Base-by-base conservation (phyloP, 2,329 filamentous ascomycete species). In the Xylariaceae sp. region DNA sequence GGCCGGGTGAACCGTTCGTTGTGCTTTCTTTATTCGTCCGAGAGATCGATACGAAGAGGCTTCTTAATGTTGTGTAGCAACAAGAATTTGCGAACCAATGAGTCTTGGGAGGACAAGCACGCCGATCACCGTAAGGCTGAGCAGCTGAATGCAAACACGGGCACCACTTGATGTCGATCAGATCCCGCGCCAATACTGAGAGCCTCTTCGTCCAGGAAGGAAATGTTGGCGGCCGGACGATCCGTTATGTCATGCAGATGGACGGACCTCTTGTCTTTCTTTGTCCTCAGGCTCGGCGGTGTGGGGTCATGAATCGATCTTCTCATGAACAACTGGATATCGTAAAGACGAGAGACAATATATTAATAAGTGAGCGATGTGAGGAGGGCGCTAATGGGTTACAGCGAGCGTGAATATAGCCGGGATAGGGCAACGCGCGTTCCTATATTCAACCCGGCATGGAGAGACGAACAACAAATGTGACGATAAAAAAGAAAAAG, bases 361-460 rank as follows among this genome's bases (percentile, higher is more conserved):
- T 66, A 68, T 70, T 69, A 64, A 68, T 66, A 64, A 60, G 60
- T 59, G 57, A 61, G 58, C 60, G 59, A 54, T 42, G 60, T 52
- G 59, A 57, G 62, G 61, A 48, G 65, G 52, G 58, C 51, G 62
- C 60, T 40, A 50, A 54, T 61, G 46, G 50, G 60, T 53, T 54
- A 50, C 50, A 48, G 49, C 52, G 47, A 29, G 44, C 44, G 59
- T 58, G 62, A 64, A 66, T 67, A 67, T 69, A 70, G 65, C 69
- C 66, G 67, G 64, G 41, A 65, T 42, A 56, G 50, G 56, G 32
- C 48, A 60, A 60, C 59, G 58, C 64, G 61, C 61, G 65, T 65
- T 66, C 59, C 59, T 63, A 46, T 54, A 54, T 60, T 60, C 61
- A 64, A 57, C 29, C 42, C 44, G 55, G 43, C 40, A 46, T 50